phyloP scores from a whole-genome alignment of 768 basidiomycete genomes.

The Dacryopinax primogenitus region DNA sequence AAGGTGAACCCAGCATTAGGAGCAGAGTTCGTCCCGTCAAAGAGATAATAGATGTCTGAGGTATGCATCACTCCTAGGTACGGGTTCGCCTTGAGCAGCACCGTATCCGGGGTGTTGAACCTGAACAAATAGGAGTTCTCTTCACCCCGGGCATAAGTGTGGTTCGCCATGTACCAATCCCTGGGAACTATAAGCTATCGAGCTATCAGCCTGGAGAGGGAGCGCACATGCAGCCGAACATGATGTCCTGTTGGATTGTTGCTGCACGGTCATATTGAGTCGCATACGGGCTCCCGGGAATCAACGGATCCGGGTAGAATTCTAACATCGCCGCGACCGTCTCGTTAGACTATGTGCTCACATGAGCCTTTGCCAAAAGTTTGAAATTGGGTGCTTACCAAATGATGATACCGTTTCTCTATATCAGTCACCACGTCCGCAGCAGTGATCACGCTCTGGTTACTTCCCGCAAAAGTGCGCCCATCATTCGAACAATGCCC shows the following conservation, averaged over 20 bases:
- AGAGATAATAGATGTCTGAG: conserved; percentile 35
- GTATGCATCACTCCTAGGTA: conserved; percentile 35
- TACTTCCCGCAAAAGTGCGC: conserved; percentile 30
- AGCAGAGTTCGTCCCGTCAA: conserved; percentile 26
- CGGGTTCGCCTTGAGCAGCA: conserved; percentile 28
- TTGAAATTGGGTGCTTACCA: too few relatives aligned
- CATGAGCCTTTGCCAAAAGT: too few relatives aligned
- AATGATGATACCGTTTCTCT: conserved; percentile 21
- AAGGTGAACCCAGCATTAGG: background rate
- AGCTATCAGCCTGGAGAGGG: background rate
- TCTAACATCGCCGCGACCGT: conserved; percentile 29
- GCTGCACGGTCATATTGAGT: conserved; percentile 33
- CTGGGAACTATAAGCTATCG: too few relatives aligned
- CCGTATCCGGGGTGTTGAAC: conserved; percentile 36
- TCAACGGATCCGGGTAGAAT: conserved; percentile 30
- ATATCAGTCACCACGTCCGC: conserved; percentile 32
- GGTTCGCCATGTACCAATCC: conserved; percentile 33
- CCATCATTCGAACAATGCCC: conserved; percentile 37
- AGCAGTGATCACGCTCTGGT: conserved; percentile 19
- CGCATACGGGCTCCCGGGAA: conserved; percentile 28
- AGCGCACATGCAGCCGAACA: conserved; percentile 36
- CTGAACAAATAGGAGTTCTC: conserved; percentile 23
- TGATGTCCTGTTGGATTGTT: conserved; percentile 33
- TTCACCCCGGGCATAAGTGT: conserved; percentile 22
- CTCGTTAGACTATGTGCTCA: conserved; percentile 27